Evolutionary conservation across 2,329 filamentous ascomycete species (phyloP), one percentile per base, ranked within the genome.

Genomic region (Juglanconis juglandina): DNA sequence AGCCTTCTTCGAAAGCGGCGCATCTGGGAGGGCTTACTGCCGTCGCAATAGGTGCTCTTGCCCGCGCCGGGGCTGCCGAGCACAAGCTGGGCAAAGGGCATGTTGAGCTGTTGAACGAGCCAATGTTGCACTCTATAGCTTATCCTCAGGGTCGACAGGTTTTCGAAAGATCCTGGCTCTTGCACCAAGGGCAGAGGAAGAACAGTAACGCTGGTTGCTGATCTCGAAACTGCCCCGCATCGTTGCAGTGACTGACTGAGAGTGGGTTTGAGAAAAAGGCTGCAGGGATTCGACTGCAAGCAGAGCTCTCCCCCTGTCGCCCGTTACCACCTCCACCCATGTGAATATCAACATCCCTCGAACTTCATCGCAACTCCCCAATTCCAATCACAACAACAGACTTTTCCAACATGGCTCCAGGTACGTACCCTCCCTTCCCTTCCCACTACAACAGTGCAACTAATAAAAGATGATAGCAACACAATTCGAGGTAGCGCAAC

Each of bases 11-110:
- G 34, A 24, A 13, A 24, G 52, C 30, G 46, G 55, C 41, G 44
- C 53, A n/a, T 56, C 13, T 4, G 17, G 41, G 10, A 34, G 55
- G 32, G 52, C 86, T 74, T 75, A 88, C 86, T 96, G 72, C 95
- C 95, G 86, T 98, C 92, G 80, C 94, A 98, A 74, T 96, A 97
- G 7, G 95, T 99, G 66, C 92, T 97, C 79, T 99, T 99, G 63
- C 95, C 95, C 35, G 92, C 87, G 69, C 95, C 95, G 6, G 95
- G 95, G 66, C 93, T 94, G n/a, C 95, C 95, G 68, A 96, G 87
- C 42, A 96, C 87, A 48, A 97, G 87, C 77, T 96, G 90, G 61
- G 81, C 84, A 69, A 87, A 87, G 53, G 84, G 82, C 84, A 87
- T 87, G 34, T 68, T 68, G 65, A 32, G 24, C 42, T 42, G 33